Evolutionary conservation across 176 grass and related monocot genomes (phyloP).

Genomic region (Carex pumila): DNA sequence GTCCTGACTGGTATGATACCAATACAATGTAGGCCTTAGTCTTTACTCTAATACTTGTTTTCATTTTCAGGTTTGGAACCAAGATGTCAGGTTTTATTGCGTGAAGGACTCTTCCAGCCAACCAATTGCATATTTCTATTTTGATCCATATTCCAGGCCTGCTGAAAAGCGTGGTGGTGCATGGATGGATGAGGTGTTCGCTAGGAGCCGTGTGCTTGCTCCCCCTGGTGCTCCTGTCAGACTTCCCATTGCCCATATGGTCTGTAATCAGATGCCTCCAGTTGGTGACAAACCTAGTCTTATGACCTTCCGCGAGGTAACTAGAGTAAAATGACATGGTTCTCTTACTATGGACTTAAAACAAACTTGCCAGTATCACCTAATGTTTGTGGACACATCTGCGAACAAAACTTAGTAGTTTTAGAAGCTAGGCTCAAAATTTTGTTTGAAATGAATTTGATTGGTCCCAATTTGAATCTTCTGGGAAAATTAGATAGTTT

Average conservation of each 20-base stretch:
- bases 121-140: constrained; percentile 94
- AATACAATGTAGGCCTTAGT: background rate
- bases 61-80: constrained; percentile 75
- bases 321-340: constrained; percentile 10
- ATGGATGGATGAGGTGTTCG: constrained; percentile 96
- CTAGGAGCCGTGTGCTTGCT: constrained; percentile 76
- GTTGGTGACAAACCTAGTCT: constrained; percentile 92
- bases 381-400: background rate
- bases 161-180: constrained; percentile 92
- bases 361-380: background rate
- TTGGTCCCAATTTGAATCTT: background rate
- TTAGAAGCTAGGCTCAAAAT: background rate
- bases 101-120: constrained; percentile 78
- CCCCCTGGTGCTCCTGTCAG: constrained; percentile 56
- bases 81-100: constrained; percentile 86
- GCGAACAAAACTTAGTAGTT: background rate
- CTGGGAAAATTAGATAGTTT: background rate
- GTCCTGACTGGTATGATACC: background rate
- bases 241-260: constrained; percentile 90
- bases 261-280: constrained; percentile 96
- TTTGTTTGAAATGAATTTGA: constrained; percentile 1
- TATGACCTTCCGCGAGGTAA: constrained; percentile 99
- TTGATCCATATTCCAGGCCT: constrained; percentile 96
- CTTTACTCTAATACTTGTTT: constrained; percentile 14
- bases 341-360: background rate